These are phyloP conservation scores for Phaffomyces thermotolerans DNA, from an alignment of 805 yeast species.

Conservation along the genomic window DNA sequence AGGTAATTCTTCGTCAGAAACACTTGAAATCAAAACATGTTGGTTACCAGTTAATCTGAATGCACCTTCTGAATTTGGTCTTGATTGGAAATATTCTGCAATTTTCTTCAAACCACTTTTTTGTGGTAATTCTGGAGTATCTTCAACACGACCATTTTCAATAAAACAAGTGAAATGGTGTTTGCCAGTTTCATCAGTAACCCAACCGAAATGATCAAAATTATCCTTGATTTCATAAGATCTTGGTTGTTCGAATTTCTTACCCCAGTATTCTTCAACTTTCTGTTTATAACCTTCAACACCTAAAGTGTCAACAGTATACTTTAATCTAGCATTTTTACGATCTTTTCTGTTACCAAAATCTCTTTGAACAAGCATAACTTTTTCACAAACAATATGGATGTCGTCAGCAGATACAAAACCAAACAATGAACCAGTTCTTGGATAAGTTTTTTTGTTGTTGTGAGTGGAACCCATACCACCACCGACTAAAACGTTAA, in stretches of 20 bases:
- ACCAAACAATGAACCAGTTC: constrained; percentile 87
- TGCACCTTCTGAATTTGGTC: constrained; percentile 57
- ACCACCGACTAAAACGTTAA: constrained; percentile 89
- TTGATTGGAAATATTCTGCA: constrained; percentile 54
- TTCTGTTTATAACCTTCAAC: constrained; percentile 70
- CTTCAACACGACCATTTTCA: constrained; percentile 95
- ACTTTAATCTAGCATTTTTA: constrained; percentile 96
- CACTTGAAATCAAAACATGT: constrained; percentile 71
- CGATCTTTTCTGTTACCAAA: constrained; percentile 92
- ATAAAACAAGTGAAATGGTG: constrained; percentile 92
- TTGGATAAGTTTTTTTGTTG: constrained; percentile 92
- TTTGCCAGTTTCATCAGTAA: constrained; percentile 70
- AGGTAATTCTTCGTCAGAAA: constrained; percentile 61
- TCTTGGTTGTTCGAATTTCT: constrained; percentile 60
- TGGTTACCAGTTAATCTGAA: constrained; percentile 96
- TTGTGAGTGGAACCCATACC: constrained; percentile 99
- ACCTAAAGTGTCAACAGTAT: constrained; percentile 92
- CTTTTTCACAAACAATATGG: constrained; percentile 76
- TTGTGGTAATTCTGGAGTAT: constrained; percentile 83
- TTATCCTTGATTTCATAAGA: constrained; percentile 78
- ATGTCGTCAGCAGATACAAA: constrained; percentile 62
- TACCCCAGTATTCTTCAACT: constrained; percentile 81
- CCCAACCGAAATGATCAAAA: constrained; percentile 92
- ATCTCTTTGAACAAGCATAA: constrained; percentile 92
- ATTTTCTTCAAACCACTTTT: constrained; percentile 77